A percentile compares a stretch with the other conserved stretches of the same genome.
phyloP scores from a whole-genome alignment of 1,284 basidiomycete genomes.

The Marasmius fiardii region DNA sequence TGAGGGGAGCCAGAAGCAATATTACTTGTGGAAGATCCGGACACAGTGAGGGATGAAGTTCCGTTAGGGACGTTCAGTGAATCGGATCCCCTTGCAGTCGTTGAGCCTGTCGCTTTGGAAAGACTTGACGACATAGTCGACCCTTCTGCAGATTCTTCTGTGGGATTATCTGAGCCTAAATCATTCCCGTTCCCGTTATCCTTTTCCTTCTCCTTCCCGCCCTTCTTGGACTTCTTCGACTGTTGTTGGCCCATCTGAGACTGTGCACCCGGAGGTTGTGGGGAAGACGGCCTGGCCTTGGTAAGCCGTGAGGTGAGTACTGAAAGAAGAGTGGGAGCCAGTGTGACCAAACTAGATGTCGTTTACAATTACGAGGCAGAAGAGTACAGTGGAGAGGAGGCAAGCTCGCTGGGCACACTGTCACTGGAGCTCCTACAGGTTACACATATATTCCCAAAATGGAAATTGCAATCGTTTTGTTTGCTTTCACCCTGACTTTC shows the following conservation, averaged over 20 bases:
- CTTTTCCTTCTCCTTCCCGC: constrained; percentile 62
- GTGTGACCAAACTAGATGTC: constrained; percentile 39
- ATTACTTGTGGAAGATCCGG: constrained; percentile 29
- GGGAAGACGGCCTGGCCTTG: constrained; percentile 68
- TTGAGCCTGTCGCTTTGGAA: constrained; percentile 39
- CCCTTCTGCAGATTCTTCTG: constrained; percentile 37
- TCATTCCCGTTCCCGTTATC: constrained; percentile 34
- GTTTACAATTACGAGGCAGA: constrained; percentile 13
- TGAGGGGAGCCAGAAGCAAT: constrained; percentile 33
- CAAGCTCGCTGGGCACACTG: constrained; percentile 1
- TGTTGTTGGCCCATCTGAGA: constrained; percentile 73
- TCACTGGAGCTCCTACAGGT: background rate
- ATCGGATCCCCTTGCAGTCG: constrained; percentile 30
- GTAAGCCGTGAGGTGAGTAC: constrained; percentile 67
- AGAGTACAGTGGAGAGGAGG: constrained; percentile 14
- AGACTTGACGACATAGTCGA: constrained; percentile 38
- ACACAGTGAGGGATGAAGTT: constrained; percentile 48
- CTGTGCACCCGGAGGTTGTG: constrained; percentile 45
- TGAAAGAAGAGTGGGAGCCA: constrained; percentile 79
- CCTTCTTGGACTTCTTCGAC: constrained; percentile 75
- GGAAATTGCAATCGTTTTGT: background rate
- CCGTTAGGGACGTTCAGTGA: constrained; percentile 33
- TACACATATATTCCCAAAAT: background rate
- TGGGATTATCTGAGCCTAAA: constrained; percentile 24
- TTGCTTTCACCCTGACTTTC: background rate